Base-by-base conservation (phyloP, 768 basidiomycete genomes). In the Panaeolus cyanescens region DNA sequence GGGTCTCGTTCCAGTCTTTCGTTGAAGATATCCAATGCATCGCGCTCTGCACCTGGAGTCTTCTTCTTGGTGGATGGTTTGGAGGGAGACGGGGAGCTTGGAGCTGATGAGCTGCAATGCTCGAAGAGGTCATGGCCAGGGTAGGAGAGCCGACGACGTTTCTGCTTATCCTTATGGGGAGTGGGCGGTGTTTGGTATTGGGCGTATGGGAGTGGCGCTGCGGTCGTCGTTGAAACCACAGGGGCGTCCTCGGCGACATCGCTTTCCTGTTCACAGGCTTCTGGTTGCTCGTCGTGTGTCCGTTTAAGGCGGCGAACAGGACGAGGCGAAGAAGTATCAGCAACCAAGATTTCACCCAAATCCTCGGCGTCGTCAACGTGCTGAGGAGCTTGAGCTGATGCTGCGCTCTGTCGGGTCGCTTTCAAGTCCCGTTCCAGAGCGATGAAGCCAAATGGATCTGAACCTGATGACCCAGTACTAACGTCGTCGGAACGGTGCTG, bases 401-500 rank as follows among this genome's bases (percentile, higher is more conserved):
- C 64, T 6, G 60, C 67, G n/a, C 55, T 56, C 4, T 68, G 64
- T 5, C 83, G 81, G 39, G 78, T 73, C 1, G 70, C 76, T 65
- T 82, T 83, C 62, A 86, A 68, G 54, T 78, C 81, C 55, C 75
- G 77, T 67, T 87, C 85, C 0, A 83, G 77, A 17, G 84, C 82
- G 32, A 84, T 74, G 62, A 87, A 85, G 0, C 85, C 85, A 61
- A 87, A 87, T 0, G 84, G 85, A 62, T 87, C 85, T 0, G 83
- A 83, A 32, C 65, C 70, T 8, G 68, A 64, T 25, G 63, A 55
- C 20, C 45, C 37, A 19, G 39, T 59, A 28, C 3, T 28, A 13
- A 13, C 45, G 30, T 50, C 45, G 15, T 50, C 45, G 28, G 45
- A 50, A 50, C 12, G 45, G 9, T 6, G 22, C 6, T 30, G 45